Base-by-base conservation (phyloP, 352 stramenopile genomes). In the Phytophthora lateralis region DNA sequence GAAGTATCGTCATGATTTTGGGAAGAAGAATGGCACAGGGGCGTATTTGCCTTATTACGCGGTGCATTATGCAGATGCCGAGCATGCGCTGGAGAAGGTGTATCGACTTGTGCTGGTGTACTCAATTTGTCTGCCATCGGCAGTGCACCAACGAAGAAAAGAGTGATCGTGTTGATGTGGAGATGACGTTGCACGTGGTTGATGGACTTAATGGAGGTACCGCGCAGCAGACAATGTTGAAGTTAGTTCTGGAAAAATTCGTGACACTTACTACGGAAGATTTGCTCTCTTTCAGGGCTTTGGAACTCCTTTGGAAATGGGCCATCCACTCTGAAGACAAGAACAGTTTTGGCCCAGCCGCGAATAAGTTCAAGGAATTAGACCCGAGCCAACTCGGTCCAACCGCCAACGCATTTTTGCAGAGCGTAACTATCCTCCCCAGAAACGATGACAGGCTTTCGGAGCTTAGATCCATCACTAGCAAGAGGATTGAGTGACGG, bases 41-140 rank as follows among this genome's bases (percentile, higher is more conserved):
- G 32, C 55, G 26, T 65, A 41, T 15, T 26, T 34, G 1, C 48
- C 49, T 6, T 42, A 70, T 9, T 65, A 58, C 14, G 62, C 55
- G 4, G 62, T 70, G 2, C 62, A 70, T 21, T 70, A 69, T n/a
- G 55, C 62, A 12, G 62, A 70, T 39, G 55, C 62, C 6, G 54
- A 58, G 20, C 62, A 65, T 17, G 41, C 62, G 4, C 20, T 65
- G 20, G 55, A 65, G 12, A 30, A 46, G 20, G 49, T 70, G 9
- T 69, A 57, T 45, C 54, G 54, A 14, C 42, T 69, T 6, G 61
- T 50, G 17, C 27, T 69, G 3, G 48, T 69, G 4, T 69, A 69
- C 21, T 69, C 54, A 15, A 55, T 69, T 35, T 71, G 63, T 30
- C 38, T 71, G 15, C 63, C 63, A 2, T 10, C 32, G 17, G 46